Conservation (phyloP, 305 asterid species). For the Solanum hybrid region DNA sequence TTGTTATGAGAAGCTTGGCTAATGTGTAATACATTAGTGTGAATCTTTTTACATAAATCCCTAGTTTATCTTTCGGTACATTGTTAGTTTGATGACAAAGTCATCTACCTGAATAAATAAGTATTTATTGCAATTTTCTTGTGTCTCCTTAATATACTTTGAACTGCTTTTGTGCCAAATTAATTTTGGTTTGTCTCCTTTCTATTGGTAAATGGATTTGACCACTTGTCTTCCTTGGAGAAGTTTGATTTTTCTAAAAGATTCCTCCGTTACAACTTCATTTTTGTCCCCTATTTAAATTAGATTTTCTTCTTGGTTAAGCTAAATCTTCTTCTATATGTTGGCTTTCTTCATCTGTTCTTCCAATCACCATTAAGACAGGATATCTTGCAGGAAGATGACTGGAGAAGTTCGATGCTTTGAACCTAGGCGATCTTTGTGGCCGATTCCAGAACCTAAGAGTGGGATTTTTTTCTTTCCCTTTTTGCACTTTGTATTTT, state of each 20-base stretch:
- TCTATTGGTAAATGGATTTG: background rate
- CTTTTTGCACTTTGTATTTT: background rate
- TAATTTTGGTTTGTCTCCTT: background rate
- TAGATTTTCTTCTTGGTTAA: background rate
- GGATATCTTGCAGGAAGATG: background rate
- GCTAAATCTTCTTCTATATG: background rate
- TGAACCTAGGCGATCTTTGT: background rate
- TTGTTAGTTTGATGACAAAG: background rate
- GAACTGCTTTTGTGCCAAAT: background rate
- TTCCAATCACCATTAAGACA: background rate
- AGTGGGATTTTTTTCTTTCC: background rate
- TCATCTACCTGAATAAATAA: background rate
- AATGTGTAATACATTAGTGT: background rate
- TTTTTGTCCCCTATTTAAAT: background rate
- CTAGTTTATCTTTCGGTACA: background rate
- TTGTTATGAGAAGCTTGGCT: background rate
- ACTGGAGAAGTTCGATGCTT: constrained; percentile 6
- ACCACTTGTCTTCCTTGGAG: background rate
- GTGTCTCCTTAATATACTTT: background rate
- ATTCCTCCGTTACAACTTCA: background rate
- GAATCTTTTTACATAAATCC: background rate
- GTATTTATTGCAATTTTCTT: background rate
- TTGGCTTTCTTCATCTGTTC: background rate
- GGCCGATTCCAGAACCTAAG: background rate
- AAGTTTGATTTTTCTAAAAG: background rate